Evolutionary conservation across 73 alveolate genomes (phyloP).

Genomic region (Effrenium voratum): DNA sequence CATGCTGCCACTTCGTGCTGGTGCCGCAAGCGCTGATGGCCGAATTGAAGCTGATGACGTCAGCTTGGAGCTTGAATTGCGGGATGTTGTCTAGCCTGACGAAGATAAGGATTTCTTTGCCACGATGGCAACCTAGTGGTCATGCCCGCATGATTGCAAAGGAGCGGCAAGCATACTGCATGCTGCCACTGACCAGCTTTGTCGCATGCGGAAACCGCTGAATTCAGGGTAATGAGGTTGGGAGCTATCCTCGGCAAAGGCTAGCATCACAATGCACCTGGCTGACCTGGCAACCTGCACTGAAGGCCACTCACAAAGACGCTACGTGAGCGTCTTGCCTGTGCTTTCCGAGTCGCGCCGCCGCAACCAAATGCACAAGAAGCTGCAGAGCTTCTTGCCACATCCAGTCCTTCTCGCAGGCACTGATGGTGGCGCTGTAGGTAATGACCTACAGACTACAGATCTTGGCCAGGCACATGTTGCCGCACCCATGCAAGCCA

Average conservation of each 20-base stretch:
- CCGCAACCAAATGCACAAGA: neutral
- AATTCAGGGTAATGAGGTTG: conserved; percentile 57
- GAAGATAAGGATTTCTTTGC: too few species aligned
- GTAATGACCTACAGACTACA: conserved; percentile 20
- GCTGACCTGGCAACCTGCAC: neutral
- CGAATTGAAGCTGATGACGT: conserved; percentile 55
- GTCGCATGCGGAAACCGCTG: conserved; percentile 63
- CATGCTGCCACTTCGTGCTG: conserved; percentile 24
- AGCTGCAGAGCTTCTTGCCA: conserved; percentile 59
- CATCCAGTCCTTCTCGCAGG: conserved; percentile 69
- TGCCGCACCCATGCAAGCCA: neutral
- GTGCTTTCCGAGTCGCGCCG: neutral
- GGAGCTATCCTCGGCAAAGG: conserved; percentile 43
- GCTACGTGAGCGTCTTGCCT: too few species aligned
- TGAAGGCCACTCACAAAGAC: neutral
- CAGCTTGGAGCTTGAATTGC: neutral
- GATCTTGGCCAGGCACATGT: neutral
- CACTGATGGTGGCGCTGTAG: conserved; percentile 80
- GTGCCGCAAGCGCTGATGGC: conserved; percentile 62
- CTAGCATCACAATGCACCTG: neutral
- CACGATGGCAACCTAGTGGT: neutral
- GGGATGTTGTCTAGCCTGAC: conserved; percentile 12
- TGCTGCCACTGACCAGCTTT: conserved; percentile 67
- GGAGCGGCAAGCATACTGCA: conserved; percentile 45
- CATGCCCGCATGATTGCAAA: neutral